These are phyloP conservation scores for Leucoagaricus sp. DNA, from an alignment of 1,284 basidiomycete genomes.

Conservation along the genomic window DNA sequence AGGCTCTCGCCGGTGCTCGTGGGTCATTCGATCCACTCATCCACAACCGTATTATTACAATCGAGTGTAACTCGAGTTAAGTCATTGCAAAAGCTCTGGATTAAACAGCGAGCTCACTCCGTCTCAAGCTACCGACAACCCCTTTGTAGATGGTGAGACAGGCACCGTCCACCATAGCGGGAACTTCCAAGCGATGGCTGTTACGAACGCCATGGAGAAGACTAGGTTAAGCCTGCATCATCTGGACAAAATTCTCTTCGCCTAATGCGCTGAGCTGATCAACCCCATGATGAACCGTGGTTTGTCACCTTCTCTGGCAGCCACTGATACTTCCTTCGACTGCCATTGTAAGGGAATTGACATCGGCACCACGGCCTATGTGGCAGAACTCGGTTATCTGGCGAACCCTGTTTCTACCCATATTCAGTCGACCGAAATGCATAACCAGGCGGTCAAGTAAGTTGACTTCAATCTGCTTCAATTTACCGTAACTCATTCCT, in stretches of 20 bases:
- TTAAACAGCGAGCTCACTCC: conserved; percentile 8
- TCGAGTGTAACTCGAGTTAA: conserved; percentile 84
- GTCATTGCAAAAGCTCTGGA: conserved; percentile 28
- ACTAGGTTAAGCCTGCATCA: conserved; percentile 79
- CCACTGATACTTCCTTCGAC: conserved; percentile 77
- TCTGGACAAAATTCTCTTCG: conserved; percentile 79
- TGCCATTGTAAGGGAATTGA: conserved; percentile 85
- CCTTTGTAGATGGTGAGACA: conserved; percentile 65
- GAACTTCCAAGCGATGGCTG: conserved; percentile 84
- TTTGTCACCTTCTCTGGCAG: conserved; percentile 74
- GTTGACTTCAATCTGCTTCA: conserved; percentile 27
- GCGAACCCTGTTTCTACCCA: conserved; percentile 84
- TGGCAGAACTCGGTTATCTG: conserved; percentile 76
- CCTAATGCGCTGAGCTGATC: conserved; percentile 79
- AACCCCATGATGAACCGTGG: conserved; percentile 82
- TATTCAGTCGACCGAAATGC: conserved; percentile 82
- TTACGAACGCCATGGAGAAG: conserved; percentile 86
- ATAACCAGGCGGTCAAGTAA: conserved; percentile 83
- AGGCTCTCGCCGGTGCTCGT: conserved; percentile 74
- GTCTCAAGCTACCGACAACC: conserved; percentile 66
- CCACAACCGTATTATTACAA: conserved; percentile 66
- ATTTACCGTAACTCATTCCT: conserved; percentile 7
- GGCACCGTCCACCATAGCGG: conserved; percentile 76
- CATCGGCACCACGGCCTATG: conserved; percentile 79
- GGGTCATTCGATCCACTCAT: conserved; percentile 83